phyloP scores from a whole-genome alignment of 805 yeast genomes.

The Cyberlindnera sargentensis region DNA sequence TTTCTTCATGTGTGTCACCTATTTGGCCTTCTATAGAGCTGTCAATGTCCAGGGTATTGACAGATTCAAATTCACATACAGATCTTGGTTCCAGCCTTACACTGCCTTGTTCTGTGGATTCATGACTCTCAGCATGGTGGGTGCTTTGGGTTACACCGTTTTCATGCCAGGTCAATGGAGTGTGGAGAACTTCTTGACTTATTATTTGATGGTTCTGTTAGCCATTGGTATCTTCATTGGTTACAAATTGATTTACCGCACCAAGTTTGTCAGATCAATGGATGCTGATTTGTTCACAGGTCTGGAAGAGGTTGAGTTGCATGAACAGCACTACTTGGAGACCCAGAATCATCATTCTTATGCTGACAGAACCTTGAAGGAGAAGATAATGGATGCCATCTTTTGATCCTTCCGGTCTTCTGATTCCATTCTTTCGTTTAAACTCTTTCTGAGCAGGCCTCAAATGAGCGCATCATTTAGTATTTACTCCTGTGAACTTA shows the following conservation, averaged over 20 bases:
- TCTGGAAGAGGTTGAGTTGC: constrained; percentile 49
- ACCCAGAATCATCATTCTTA: constrained; percentile 2
- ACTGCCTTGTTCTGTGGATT: constrained; percentile 42
- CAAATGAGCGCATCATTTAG: too few relatives aligned
- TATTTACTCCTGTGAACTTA: too few relatives aligned
- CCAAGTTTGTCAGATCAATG: constrained; percentile 36
- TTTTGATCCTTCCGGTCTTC: too few relatives aligned
- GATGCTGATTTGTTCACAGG: constrained; percentile 52
- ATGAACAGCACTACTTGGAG: constrained; percentile 33
- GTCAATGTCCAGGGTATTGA: constrained; percentile 43
- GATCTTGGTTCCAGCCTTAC: constrained; percentile 55
- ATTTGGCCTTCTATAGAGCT: constrained; percentile 57
- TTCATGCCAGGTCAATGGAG: constrained; percentile 68
- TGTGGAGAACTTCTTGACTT: constrained; percentile 56
- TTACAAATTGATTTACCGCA: constrained; percentile 43
- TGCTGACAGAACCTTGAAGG: constrained; percentile 26
- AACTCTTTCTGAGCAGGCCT: too few relatives aligned
- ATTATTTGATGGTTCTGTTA: constrained; percentile 65
- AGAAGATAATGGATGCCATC: constrained; percentile 5
- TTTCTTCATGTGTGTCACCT: constrained; percentile 50
- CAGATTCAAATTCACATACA: constrained; percentile 35
- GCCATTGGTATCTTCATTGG: constrained; percentile 37
- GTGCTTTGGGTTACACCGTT: constrained; percentile 61
- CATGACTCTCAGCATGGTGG: constrained; percentile 42
- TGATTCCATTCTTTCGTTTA: too few relatives aligned